Conservation (phyloP, 352 stramenopile species). For the Globisporangium alternatum region DNA sequence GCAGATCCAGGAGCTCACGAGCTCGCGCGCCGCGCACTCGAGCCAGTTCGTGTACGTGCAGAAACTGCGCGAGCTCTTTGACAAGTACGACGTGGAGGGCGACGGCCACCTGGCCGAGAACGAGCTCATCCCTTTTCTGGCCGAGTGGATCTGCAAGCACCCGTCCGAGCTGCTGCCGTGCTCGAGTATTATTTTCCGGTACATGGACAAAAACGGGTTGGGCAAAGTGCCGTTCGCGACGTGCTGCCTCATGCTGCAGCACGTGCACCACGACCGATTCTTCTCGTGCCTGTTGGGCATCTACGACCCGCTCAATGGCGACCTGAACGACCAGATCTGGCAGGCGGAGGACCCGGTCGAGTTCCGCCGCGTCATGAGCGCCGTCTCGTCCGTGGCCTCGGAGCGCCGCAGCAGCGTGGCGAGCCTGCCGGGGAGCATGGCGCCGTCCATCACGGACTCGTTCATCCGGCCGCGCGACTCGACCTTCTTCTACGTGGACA, state of each 20-base stretch:
- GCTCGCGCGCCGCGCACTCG: conserved; percentile 43
- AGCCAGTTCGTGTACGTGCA: conserved; percentile 85
- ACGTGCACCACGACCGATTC: conserved; percentile 87
- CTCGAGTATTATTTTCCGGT: conserved; percentile 80
- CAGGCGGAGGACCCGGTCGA: conserved; percentile 56
- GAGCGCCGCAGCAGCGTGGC: conserved; percentile 46
- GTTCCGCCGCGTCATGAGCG: conserved; percentile 69
- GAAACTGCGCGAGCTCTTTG: conserved; percentile 74
- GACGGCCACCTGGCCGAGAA: conserved; percentile 65
- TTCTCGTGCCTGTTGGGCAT: conserved; percentile 81
- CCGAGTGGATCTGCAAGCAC: conserved; percentile 85
- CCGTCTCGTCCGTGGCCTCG: conserved; percentile 64
- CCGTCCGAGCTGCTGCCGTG: conserved; percentile 74
- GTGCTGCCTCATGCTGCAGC: conserved; percentile 85
- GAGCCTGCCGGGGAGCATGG: conserved; percentile 23
- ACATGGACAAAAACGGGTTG: conserved; percentile 87
- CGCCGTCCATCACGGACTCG: conserved; percentile 28
- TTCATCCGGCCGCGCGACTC: conserved; percentile 57
- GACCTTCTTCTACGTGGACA: conserved; percentile 72
- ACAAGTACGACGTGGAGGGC: conserved; percentile 68
- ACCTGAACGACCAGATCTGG: conserved; percentile 76
- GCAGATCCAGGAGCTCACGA: conserved; percentile 76
- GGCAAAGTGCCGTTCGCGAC: conserved; percentile 80
- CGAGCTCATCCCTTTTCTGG: conserved; percentile 70
- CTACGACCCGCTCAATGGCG: conserved; percentile 76